Base-by-base conservation (phyloP, 2,329 filamentous ascomycete genomes). In the Alternaria longipes region DNA sequence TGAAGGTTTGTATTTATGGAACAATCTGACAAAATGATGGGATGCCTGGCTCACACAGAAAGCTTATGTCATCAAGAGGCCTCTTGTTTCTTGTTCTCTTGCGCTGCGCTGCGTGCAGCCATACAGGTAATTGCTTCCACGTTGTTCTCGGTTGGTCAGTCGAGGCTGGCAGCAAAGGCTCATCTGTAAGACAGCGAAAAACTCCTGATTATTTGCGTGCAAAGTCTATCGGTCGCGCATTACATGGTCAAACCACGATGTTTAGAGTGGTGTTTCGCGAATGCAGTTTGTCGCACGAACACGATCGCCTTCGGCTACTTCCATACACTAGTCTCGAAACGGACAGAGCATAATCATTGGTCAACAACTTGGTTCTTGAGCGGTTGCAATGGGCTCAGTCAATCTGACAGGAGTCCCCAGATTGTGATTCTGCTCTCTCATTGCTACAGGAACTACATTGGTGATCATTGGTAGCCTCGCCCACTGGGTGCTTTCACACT, bases 191-290 rank as follows among this genome's bases (percentile, higher is more conserved):
- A 24, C 36, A 12, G 24, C 11, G 32, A 28, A 11, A 7, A 26
- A 18, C n/a, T 16, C 38, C 22, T 50, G 30, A 38, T 8, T 50
- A 18, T 24, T 20, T 24, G 51, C 24, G 20, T 18, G 24, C 36
- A 38, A 38, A 22, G 51, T 46, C 44, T 38, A 26, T 18, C 45
- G 22, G 36, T 55, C 28, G 44, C n/a, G 58, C 20, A 14, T 53
- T 18, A 32, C 32, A 53, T 57, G 45, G 57, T 72, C 68, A 74
- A 70, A 75, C 72, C 38, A 40, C 51, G 55, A 67, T 69, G 73
- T 75, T 73, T 75, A 60, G 64, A 62, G 51, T 70, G 34, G 65
- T 66, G 70, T 74, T 74, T 74, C 66, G 64, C 34, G 55, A 64
- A 50, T 36, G 32, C 14, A 58, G 41, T 49, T 50, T 63, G 60